Base-by-base conservation (phyloP, 176 grass and related monocot species). In the Carex pumila region DNA sequence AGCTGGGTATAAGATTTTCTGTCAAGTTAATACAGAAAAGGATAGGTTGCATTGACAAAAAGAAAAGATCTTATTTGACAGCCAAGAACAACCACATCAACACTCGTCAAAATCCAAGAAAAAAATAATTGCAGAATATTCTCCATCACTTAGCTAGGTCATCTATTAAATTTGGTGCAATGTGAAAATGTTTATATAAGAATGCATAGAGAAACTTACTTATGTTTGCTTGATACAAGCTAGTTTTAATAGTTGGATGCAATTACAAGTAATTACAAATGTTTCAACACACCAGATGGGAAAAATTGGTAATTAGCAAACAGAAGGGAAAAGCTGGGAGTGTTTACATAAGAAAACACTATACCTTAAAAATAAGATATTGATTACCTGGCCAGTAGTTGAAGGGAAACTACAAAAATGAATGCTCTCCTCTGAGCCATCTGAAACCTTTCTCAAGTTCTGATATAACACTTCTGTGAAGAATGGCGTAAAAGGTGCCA, bases 401-500 rank as follows among this genome's bases (percentile, higher is more conserved):
- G 91, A 89, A 88, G 96, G 96, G 74, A 99, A 95, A 83, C 74
- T 90, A 88, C 91, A 95, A 58, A 92, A 99, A 92, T 99, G 96
- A 72, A 99, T 88, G 62, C 96, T 99, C 70, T 99, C 91, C 72
- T 92, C 87, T 12, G 85, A 89, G 75, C 94, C 91, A 74, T 79
- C 87, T 82, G 90, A 90, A 60, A 85, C 89, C 61, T 95, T 99
- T 17, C 96, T 85, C 80, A 99, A 86, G 71, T 99, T 99, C 89
- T 99, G 96, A 88, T 95, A 99, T 39, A 99, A 89, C 85, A 92
- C 91, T 87, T 99, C 96, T 17, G 93, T 99, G 81, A 99, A 99
- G 89, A 99, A 99, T 19, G 96, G 96, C 9, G 96, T 99, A 85
- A 99, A 99, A 81, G 96, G 96, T 61, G 96, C 93, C 96, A 99